Base-by-base conservation (phyloP, 306 rosid genomes). In the Senna siamea region DNA sequence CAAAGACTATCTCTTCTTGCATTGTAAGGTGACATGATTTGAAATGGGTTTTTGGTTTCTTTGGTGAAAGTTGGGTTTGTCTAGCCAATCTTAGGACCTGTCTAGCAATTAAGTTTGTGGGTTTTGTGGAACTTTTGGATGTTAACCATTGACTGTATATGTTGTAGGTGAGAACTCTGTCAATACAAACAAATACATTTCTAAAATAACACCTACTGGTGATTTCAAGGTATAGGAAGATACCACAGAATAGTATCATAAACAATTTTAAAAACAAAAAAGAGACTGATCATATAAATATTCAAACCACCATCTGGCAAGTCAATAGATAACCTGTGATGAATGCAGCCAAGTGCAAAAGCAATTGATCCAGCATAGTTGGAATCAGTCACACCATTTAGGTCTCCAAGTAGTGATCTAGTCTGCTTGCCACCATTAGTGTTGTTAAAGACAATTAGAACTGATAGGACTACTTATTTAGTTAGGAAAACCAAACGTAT, bases 281-380 rank as follows among this genome's bases (percentile, higher is more conserved):
- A 79, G 44, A 50, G 65, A 38, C 41, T 63, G 41, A 67, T 60
- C 61, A 79, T 67, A 47, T 38, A 61, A 69, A 48, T 51, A 73
- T 44, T 64, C 56, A 72, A 72, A 68, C 40, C 53, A 62, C 62
- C 14, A 67, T 47, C 32, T 18, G 28, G 72, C 12, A 18, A 28
- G 20, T 9, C 66, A 71, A 76, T 57, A 81, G 40, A 65, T 74
- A 73, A 94, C 98, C 98, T 89, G 89, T 92, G 90, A 77, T 94
- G 97, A 80, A 94, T 92, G 85, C 98, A 94, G 59, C 98, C 98
- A 78, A 94, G 94, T 57, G 97, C 90, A 52, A 94, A 83, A 77
- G 96, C 94, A 82, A 94, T 81, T 68, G 98, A 91, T 76, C 96
- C 98, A 14, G 95, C 87, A 80, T 87, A 88, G 85, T 83, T 76